Conservation (phyloP, 768 basidiomycete genomes). For the Boletus eberwhitei region DNA sequence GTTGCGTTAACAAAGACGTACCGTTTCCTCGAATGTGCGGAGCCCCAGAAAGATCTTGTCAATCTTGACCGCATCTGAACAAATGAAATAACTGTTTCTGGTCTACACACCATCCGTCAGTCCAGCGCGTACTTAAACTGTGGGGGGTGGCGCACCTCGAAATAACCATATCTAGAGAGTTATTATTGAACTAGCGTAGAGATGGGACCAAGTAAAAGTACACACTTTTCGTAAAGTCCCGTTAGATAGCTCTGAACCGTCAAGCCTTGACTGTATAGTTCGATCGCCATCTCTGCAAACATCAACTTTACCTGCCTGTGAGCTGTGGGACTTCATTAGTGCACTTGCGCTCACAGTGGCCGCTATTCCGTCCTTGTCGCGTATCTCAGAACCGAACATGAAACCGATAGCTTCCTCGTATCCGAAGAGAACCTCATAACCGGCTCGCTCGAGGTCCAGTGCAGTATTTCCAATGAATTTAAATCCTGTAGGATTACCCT, state of each 20-base stretch:
- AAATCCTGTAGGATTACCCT: slow-evolving; percentile 53
- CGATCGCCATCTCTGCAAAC: slow-evolving; percentile 65
- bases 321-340: background rate
- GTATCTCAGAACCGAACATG: slow-evolving; percentile 76
- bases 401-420: slow-evolving; percentile 94
- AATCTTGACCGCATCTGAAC: slow-evolving; percentile 61
- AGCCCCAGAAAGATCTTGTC: slow-evolving; percentile 66
- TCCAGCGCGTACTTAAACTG: background rate
- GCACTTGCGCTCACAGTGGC: slow-evolving; percentile 53
- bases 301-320: slow-evolving; percentile 41
- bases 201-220: background rate
- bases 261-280: slow-evolving; percentile 48
- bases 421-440: slow-evolving; percentile 74
- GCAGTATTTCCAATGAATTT: slow-evolving; percentile 89
- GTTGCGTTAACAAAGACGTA: slow-evolving; percentile 9
- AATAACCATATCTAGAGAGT: slow-evolving; percentile 64
- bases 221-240: slow-evolving; percentile 59
- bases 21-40: slow-evolving; percentile 51
- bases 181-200: background rate
- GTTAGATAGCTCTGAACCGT: slow-evolving; percentile 57
- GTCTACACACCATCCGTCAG: slow-evolving; percentile 43
- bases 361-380: slow-evolving; percentile 87
- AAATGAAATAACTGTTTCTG: slow-evolving; percentile 80
- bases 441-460: slow-evolving; percentile 56
- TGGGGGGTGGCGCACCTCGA: slow-evolving; percentile 46